Evolutionary conservation across 2,329 filamentous ascomycete species (phyloP).

Genomic region (Periconia sp.): DNA sequence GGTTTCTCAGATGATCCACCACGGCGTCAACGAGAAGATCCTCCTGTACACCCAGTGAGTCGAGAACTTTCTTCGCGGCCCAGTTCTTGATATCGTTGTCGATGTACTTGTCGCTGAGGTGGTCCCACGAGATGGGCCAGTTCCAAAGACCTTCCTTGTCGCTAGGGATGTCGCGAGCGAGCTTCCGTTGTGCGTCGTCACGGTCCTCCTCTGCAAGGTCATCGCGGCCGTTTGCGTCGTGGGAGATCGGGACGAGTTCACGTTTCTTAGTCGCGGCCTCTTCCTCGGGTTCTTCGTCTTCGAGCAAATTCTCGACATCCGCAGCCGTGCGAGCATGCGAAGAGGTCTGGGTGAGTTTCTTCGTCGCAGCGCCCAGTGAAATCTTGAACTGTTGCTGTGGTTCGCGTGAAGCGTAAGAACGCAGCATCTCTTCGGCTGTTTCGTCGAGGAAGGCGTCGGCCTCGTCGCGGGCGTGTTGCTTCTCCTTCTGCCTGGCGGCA

Average conservation of each 20-base stretch:
- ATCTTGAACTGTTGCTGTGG: slow-evolving; percentile 81
- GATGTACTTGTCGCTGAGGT: slow-evolving; percentile 78
- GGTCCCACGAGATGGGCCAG: slow-evolving; percentile 94
- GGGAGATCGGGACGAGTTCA: slow-evolving; percentile 59
- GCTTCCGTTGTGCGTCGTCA: slow-evolving; percentile 73
- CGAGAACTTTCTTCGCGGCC: slow-evolving; percentile 97
- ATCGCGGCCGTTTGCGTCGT: slow-evolving; percentile 48
- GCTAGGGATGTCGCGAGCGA: slow-evolving; percentile 87
- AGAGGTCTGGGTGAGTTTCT: slow-evolving; percentile 63
- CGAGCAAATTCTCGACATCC: slow-evolving; percentile 90
- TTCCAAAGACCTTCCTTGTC: slow-evolving; percentile 85
- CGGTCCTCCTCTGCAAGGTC: slow-evolving; percentile 82
- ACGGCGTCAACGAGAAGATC: slow-evolving; percentile 93
- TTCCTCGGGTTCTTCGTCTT: slow-evolving; percentile 80
- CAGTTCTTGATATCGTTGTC: slow-evolving; percentile 88
- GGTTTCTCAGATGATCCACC: slow-evolving; percentile 78
- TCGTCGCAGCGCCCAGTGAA: slow-evolving; percentile 82
- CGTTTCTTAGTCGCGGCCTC: slow-evolving; percentile 68
- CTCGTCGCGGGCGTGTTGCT: slow-evolving; percentile 78
- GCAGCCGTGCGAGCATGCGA: slow-evolving; percentile 75
- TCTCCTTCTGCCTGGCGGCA: slow-evolving; percentile 68
- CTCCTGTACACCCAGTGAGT: slow-evolving; percentile 94
- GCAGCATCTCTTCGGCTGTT: slow-evolving; percentile 72
- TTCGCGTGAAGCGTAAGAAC: slow-evolving; percentile 41
- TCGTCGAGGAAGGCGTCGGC: slow-evolving; percentile 88